Percentiles rank a stretch among this genome's conserved stretches.
Conservation (phyloP, 2,329 filamentous ascomycete species). For the Penicillium palitans region DNA sequence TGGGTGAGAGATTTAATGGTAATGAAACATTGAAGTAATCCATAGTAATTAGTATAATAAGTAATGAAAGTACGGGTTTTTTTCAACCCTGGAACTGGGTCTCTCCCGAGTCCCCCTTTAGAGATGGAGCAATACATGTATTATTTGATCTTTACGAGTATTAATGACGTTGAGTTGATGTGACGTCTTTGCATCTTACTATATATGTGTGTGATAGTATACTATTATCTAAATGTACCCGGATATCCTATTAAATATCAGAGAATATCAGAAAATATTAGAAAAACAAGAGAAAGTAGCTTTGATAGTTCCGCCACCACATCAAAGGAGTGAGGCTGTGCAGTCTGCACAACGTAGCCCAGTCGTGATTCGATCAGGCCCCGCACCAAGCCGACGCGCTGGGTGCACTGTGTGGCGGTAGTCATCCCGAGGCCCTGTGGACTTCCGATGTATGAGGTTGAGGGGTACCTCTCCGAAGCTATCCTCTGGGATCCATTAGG, state of each 20-base stretch:
- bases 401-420: constrained; percentile 25
- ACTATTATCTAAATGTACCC: neutral
- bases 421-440: neutral
- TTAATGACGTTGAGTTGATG: constrained; percentile 5
- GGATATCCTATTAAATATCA: neutral
- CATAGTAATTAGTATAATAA: neutral
- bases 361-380: constrained; percentile 26
- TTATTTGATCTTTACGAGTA: neutral
- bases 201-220: neutral
- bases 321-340: constrained; percentile 33
- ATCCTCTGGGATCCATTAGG: neutral
- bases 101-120: constrained; percentile 13
- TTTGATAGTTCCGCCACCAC: constrained; percentile 17
- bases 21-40: constrained; percentile 2
- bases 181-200: constrained; percentile 16
- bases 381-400: constrained; percentile 28
- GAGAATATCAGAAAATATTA: constrained; percentile 10
- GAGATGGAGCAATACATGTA: constrained; percentile 11
- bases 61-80: constrained; percentile 6
- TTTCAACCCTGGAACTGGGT: constrained; percentile 29
- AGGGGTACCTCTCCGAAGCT: constrained; percentile 5
- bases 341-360: constrained; percentile 16
- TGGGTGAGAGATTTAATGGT: constrained; percentile 6
- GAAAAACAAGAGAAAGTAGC: constrained; percentile 6
- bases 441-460: neutral